phyloP scores from a whole-genome alignment of 352 stramenopile genomes.

The Pythium dissotocum region DNA sequence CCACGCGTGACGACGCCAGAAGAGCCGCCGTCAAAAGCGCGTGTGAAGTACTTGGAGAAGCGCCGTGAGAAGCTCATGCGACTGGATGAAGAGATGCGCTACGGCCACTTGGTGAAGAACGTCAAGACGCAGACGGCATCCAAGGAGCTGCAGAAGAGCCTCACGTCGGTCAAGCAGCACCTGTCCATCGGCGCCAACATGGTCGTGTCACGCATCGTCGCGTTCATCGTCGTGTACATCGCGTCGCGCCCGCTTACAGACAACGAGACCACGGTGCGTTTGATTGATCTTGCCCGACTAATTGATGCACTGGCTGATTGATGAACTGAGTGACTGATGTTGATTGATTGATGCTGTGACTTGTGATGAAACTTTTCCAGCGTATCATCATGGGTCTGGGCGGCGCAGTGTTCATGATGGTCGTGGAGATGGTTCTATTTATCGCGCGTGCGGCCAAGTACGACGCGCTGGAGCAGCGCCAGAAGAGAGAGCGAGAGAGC shows the following conservation, averaged over 20 bases:
- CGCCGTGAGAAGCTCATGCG: constrained; percentile 66
- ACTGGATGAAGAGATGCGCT: constrained; percentile 80
- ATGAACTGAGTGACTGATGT: neutral
- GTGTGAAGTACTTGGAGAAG: constrained; percentile 41
- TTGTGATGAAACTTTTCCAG: constrained; percentile 25
- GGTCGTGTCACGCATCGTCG: constrained; percentile 77
- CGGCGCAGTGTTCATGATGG: constrained; percentile 83
- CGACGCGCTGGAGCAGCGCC: constrained; percentile 48
- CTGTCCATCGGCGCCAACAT: constrained; percentile 86
- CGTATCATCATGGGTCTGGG: constrained; percentile 63
- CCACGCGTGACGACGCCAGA: neutral
- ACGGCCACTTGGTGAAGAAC: constrained; percentile 73
- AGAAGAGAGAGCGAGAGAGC: constrained; percentile 23
- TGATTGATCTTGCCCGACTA: neutral
- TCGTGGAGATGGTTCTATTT: constrained; percentile 88
- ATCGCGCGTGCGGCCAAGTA: constrained; percentile 75
- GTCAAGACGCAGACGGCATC: constrained; percentile 50
- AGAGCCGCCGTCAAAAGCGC: constrained; percentile 14
- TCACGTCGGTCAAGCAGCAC: constrained; percentile 74
- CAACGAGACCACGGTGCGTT: constrained; percentile 71
- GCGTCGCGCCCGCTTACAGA: constrained; percentile 60
- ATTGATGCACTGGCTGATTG: neutral
- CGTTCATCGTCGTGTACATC: constrained; percentile 83
- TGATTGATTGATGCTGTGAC: constrained; percentile 1
- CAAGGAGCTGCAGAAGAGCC: constrained; percentile 51